Conservation (phyloP, 73 alveolate genomes). For the Tetrahymena thermophila region DNA sequence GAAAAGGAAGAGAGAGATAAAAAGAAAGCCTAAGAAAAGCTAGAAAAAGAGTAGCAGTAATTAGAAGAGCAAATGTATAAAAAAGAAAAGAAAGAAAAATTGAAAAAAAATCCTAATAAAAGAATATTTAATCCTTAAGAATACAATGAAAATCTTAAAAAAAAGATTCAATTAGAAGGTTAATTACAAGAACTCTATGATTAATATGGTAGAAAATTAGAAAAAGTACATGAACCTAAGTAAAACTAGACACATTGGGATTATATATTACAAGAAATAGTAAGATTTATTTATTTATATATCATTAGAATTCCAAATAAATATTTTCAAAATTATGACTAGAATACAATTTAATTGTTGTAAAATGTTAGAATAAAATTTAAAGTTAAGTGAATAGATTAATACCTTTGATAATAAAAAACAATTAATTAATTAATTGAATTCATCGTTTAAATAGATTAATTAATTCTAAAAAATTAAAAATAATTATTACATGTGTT, state of each 20-base stretch:
- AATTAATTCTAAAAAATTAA: too few species aligned
- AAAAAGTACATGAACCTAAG: slow-evolving; percentile 23
- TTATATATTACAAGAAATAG: slow-evolving; percentile 27
- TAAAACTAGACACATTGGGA: slow-evolving; percentile 25
- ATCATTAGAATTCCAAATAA: too few species aligned
- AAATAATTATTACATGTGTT: too few species aligned
- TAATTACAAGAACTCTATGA: slow-evolving; percentile 7
- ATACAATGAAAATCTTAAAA: not conserved
- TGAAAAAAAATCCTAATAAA: not conserved
- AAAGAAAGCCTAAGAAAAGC: not conserved
- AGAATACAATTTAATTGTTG: too few species aligned
- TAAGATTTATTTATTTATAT: not conserved
- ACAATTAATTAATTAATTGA: too few species aligned
- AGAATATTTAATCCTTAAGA: not conserved
- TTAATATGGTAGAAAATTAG: slow-evolving; percentile 26
- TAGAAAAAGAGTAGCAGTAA: not conserved
- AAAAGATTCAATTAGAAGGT: slow-evolving; percentile 23
- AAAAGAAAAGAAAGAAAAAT: not conserved
- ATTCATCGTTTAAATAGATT: too few species aligned
- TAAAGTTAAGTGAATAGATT: too few species aligned
- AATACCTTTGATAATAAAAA: too few species aligned
- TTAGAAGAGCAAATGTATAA: not conserved
- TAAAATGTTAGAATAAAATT: too few species aligned
- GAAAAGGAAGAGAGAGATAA: not conserved
- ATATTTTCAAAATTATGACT: too few species aligned